These are phyloP conservation scores for Backusella liffmaniae DNA, from an alignment of 192 early-diverging fungal genomes.

Conservation along the genomic window DNA sequence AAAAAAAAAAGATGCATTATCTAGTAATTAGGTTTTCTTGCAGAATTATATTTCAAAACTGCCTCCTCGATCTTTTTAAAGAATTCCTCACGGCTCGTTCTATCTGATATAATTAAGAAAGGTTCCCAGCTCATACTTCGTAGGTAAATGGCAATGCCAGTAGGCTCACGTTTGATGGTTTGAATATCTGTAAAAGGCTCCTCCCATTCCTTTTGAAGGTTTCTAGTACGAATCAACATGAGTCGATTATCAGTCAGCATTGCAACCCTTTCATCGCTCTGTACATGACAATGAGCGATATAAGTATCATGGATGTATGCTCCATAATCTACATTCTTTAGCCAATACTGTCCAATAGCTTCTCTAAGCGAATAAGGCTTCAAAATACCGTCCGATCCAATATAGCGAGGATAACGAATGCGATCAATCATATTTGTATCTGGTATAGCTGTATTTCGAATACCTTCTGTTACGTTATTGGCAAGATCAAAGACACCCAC, in stretches of 20 bases:
- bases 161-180: constrained; percentile 67
- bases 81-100: constrained; percentile 63
- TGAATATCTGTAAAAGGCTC: constrained; percentile 72
- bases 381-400: constrained; percentile 84
- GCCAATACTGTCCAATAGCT: constrained; percentile 84
- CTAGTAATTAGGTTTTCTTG: constrained; percentile 4
- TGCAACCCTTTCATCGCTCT: constrained; percentile 81
- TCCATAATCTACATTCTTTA: constrained; percentile 77
- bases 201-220: constrained; percentile 81
- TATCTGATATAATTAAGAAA: constrained; percentile 72
- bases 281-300: constrained; percentile 80
- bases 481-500: constrained; percentile 96
- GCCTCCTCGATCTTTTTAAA: constrained; percentile 69
- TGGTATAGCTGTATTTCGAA: constrained; percentile 92
- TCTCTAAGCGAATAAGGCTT: constrained; percentile 68
- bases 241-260: constrained; percentile 81
- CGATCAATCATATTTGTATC: constrained; percentile 79
- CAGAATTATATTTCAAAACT: constrained; percentile 41
- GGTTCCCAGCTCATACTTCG: constrained; percentile 55
- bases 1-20: background rate
- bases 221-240: constrained; percentile 70
- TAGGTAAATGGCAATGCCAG: constrained; percentile 72
- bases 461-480: constrained; percentile 90
- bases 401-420: constrained; percentile 82
- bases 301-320: constrained; percentile 82